These are phyloP conservation scores for Grosmannia clavigera DNA, from an alignment of 2,329 filamentous ascomycete genomes.

Conservation along the genomic window DNA sequence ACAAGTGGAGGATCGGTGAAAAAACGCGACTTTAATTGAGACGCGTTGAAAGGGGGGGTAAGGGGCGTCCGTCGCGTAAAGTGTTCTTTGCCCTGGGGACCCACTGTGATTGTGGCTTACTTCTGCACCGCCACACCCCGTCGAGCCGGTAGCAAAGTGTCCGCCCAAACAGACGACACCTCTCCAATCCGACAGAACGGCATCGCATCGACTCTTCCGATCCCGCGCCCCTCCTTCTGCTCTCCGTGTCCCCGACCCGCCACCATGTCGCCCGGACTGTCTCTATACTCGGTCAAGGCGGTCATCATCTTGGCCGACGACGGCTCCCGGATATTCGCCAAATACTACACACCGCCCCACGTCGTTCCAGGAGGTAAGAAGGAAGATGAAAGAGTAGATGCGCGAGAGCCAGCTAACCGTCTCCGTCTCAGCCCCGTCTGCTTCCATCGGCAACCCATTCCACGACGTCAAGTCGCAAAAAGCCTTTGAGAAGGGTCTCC, in stretches of 20 bases:
- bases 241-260: neutral
- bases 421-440: neutral
- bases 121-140: slow-evolving; percentile 1
- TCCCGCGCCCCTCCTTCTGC: neutral
- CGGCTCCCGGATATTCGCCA: slow-evolving; percentile 80
- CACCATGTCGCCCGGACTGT: slow-evolving; percentile 15
- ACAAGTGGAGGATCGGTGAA: slow-evolving; percentile 1
- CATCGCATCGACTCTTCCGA: neutral
- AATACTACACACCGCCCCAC: slow-evolving; percentile 69
- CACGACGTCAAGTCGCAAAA: slow-evolving; percentile 86
- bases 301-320: slow-evolving; percentile 64
- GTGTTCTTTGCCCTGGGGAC: slow-evolving; percentile 17
- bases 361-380: slow-evolving; percentile 16
- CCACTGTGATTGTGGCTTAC: neutral
- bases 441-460: slow-evolving; percentile 44
- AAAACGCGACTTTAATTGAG: slow-evolving; percentile 13
- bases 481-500: slow-evolving; percentile 86
- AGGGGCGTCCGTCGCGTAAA: slow-evolving; percentile 26
- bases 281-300: slow-evolving; percentile 16
- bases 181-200: too few species aligned
- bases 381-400: slow-evolving; percentile 3
- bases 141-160: neutral
- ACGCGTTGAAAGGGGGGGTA: slow-evolving; percentile 12
- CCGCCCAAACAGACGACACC: neutral
- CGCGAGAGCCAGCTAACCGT: neutral